A percentile compares a stretch with the other conserved stretches of the same genome.
These are phyloP conservation scores for Orbilia javanica DNA, from an alignment of 2,329 filamentous ascomycete genomes.

Conservation along the genomic window DNA sequence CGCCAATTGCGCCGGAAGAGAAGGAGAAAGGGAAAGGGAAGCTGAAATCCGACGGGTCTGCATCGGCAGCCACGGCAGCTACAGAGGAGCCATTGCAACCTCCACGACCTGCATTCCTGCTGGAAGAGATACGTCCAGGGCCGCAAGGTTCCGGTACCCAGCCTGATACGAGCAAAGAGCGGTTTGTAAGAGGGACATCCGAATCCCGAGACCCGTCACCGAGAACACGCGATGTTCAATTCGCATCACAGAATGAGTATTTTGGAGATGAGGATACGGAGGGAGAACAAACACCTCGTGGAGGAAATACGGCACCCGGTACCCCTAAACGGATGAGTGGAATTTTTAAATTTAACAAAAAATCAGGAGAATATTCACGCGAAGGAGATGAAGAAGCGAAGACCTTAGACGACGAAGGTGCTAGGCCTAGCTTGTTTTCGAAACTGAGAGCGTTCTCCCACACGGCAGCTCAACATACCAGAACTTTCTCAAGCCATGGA, in stretches of 20 bases:
- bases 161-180: slow-evolving; percentile 20
- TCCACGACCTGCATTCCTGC: slow-evolving; percentile 50
- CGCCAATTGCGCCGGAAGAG: slow-evolving; percentile 10
- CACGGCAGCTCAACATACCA: slow-evolving; percentile 42
- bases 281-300: slow-evolving; percentile 48
- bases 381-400: slow-evolving; percentile 61
- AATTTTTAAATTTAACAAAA: slow-evolving; percentile 51
- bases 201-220: slow-evolving; percentile 27
- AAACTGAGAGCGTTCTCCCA: slow-evolving; percentile 61
- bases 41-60: slow-evolving; percentile 17
- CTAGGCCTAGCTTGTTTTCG: slow-evolving; percentile 61
- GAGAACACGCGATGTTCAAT: slow-evolving; percentile 50
- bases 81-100: slow-evolving; percentile 48
- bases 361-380: slow-evolving; percentile 60
- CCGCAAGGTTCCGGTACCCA: slow-evolving; percentile 12
- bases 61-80: neutral
- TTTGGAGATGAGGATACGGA: slow-evolving; percentile 57
- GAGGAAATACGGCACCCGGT: slow-evolving; percentile 47
- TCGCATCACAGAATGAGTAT: slow-evolving; percentile 51
- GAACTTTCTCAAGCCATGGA: slow-evolving; percentile 33
- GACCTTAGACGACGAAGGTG: slow-evolving; percentile 59
- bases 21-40: slow-evolving; percentile 53
- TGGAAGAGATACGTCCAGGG: slow-evolving; percentile 37
- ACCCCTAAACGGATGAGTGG: slow-evolving; percentile 50
- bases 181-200: slow-evolving; percentile 4